Evolutionary conservation across 2,329 filamentous ascomycete species (phyloP), one percentile per base, ranked within the genome.

Genomic region (Diaporthe amygdali): DNA sequence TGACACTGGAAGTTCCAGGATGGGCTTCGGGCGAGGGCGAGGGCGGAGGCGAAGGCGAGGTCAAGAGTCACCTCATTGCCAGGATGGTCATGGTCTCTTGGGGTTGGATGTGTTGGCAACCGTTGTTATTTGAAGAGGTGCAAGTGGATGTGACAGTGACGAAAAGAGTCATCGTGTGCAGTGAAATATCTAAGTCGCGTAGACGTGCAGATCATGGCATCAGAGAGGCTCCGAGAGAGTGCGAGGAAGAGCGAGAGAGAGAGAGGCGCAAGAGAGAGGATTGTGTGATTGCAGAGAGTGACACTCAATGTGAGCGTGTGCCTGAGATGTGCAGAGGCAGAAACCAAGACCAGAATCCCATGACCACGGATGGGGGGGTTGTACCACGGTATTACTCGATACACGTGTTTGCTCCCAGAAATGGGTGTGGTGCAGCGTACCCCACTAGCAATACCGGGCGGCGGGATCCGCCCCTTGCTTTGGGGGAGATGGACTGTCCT

Each of bases 291-390:
- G n/a, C n/a, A n/a, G n/a, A n/a, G n/a, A n/a, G n/a, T n/a, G n/a
- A n/a, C n/a, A n/a, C n/a, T n/a, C n/a, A n/a, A n/a, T n/a, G n/a
- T n/a, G n/a, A n/a, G n/a, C n/a, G n/a, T n/a, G 49, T 52, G 49
- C 49, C 47, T 49, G 47, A 6, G 37, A 39, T 12, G 37, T 39
- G 37, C 6, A 49, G 25, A 25, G 30, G 12, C 47, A 49, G 47
- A 20, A 27, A 32, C 5, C 39, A 61, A 39, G 32, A n/a, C 44
- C 37, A 46, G 39, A 61, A 61, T 46, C 56, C 39, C 39, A 47
- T 63, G 56, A 63, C 56, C 39, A 46, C 41, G 12, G 56, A 63
- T 46, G 56, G 56, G 39, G 56, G 56, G 39, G 56, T 63, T 63
- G 56, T 46, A 46, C 56, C 41, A 46, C 27, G 37, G 27, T 17